These are phyloP conservation scores for Penstemon newberryi DNA, from an alignment of 257 asterid genomes.

Conservation along the genomic window DNA sequence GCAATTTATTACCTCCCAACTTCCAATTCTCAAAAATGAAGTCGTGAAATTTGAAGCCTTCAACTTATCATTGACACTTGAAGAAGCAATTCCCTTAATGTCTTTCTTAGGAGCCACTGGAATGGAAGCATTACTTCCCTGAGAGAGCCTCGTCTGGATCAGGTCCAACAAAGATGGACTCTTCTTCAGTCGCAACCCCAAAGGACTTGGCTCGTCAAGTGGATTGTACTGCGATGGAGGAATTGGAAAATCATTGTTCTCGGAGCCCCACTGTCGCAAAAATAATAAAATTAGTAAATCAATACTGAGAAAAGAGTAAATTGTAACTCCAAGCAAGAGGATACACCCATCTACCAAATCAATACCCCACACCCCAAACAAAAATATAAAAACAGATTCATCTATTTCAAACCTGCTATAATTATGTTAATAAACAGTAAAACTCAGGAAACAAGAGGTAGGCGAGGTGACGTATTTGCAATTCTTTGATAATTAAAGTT, in stretches of 20 bases:
- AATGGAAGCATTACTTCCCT: conserved; percentile 26
- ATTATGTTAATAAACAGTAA: neutral
- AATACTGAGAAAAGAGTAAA: too few species aligned
- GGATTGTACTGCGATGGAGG: conserved; percentile 43
- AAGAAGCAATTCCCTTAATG: too few species aligned
- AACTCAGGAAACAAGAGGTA: neutral
- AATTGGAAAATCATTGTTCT: conserved; percentile 28
- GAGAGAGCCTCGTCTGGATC: conserved; percentile 48
- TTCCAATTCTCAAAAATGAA: too few species aligned
- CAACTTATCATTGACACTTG: too few species aligned
- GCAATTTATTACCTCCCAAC: too few species aligned
- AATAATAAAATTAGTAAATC: neutral
- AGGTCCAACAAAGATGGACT: conserved; percentile 53
- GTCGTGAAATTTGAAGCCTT: too few species aligned
- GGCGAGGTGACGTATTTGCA: neutral
- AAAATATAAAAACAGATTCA: neutral
- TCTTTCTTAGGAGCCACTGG: neutral
- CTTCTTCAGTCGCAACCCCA: conserved; percentile 56
- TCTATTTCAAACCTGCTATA: neutral
- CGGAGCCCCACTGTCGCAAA: conserved; percentile 30
- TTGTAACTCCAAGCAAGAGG: too few species aligned
- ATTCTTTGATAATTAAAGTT: too few species aligned
- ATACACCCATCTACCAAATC: too few species aligned
- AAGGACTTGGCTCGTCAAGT: conserved; percentile 58
- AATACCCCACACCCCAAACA: too few species aligned